Evolutionary conservation across 305 asterid species (phyloP).

Genomic region (Fraxinus sp.): DNA sequence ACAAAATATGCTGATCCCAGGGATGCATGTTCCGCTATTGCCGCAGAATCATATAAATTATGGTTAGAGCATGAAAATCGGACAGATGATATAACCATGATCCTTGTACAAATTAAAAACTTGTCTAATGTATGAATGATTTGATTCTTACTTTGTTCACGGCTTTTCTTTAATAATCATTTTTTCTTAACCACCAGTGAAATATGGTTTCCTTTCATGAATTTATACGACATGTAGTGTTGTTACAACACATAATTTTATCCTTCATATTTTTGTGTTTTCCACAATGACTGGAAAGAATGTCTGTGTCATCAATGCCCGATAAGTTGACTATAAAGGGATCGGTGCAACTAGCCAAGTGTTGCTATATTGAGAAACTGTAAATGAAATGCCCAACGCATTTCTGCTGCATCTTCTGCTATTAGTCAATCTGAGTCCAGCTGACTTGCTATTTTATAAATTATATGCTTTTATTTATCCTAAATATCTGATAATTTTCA

Average conservation of each 20-base stretch:
- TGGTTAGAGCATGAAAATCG: constrained; percentile 94
- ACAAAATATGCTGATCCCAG: constrained; percentile 67
- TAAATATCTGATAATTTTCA: background rate
- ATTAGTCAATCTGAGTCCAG: background rate
- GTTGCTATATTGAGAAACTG: background rate
- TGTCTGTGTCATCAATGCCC: background rate
- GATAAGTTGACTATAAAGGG: background rate
- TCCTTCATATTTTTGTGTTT: background rate
- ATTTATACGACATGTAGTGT: background rate
- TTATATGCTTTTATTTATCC: background rate
- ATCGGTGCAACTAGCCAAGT: background rate
- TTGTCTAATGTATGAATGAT: constrained; percentile 44
- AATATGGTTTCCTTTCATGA: background rate
- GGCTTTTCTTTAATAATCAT: constrained; percentile 22
- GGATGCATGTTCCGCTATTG: constrained; percentile 84
- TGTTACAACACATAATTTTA: background rate
- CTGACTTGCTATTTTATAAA: background rate
- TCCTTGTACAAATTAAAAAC: constrained; percentile 73
- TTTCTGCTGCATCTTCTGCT: background rate
- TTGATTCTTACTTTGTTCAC: constrained; percentile 24
- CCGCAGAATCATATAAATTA: constrained; percentile 74
- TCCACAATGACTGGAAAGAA: background rate
- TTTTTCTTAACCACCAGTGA: background rate
- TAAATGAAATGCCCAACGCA: background rate
- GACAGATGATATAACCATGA: constrained; percentile 92